phyloP scores from a whole-genome alignment of 2,329 filamentous ascomycete species.

The Penicillium griseofulvum region DNA sequence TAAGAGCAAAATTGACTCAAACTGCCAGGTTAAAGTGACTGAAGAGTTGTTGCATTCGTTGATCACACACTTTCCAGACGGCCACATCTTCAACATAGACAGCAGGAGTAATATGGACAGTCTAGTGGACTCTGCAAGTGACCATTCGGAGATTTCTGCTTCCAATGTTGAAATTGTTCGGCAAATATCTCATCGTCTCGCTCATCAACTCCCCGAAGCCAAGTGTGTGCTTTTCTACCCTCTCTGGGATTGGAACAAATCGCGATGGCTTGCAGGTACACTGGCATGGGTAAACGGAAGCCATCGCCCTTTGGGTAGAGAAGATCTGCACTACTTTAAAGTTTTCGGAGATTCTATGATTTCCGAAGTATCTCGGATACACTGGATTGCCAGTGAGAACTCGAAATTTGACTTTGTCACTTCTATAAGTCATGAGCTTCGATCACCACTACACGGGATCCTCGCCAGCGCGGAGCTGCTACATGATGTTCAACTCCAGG shows the following conservation, averaged over 20 bases:
- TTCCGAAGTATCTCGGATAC: constrained; percentile 34
- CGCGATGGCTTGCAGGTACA: constrained; percentile 34
- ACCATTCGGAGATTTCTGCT: not conserved
- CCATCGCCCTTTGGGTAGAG: constrained; percentile 18
- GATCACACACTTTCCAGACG: constrained; percentile 24
- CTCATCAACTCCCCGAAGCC: constrained; percentile 22
- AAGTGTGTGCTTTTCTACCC: constrained; percentile 32
- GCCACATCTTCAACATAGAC: constrained; percentile 23
- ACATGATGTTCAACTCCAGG: constrained; percentile 43
- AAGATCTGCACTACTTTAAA: constrained; percentile 37
- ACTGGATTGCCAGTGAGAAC: constrained; percentile 40
- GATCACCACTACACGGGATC: constrained; percentile 49
- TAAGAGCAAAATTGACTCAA: not conserved
- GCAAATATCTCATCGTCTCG: constrained; percentile 13
- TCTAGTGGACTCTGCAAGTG: not conserved
- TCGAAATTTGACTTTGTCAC: constrained; percentile 54
- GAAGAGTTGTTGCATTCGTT: constrained; percentile 19
- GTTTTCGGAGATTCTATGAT: constrained; percentile 37
- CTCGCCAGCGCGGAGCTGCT: constrained; percentile 53
- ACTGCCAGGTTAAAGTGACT: constrained; percentile 2
- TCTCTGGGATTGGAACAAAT: constrained; percentile 35
- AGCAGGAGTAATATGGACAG: not conserved
- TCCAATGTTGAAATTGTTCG: not conserved
- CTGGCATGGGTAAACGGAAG: constrained; percentile 29
- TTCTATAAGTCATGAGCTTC: constrained; percentile 53